phyloP scores from a whole-genome alignment of 1,284 basidiomycete genomes.

The Acaromyces ingoldii region DNA sequence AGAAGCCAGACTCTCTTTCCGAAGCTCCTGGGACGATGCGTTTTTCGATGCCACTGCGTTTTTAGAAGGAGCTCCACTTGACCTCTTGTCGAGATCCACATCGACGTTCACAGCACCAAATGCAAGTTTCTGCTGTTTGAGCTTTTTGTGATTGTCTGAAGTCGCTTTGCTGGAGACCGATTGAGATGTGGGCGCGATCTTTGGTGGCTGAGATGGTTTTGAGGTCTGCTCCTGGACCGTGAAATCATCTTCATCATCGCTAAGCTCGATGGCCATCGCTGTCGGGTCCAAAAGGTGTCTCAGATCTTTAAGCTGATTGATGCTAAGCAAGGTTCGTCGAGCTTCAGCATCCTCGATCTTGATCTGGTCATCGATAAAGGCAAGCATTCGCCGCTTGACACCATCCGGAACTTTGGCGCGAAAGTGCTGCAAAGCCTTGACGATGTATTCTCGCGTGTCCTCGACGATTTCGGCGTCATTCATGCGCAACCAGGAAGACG shows the following conservation, averaged over 20 bases:
- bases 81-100: too few relatives aligned
- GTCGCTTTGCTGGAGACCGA: too few relatives aligned
- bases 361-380: constrained; percentile 42
- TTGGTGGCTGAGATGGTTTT: not conserved
- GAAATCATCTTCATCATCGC: constrained; percentile 21
- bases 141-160: too few relatives aligned
- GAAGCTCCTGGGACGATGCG: too few relatives aligned
- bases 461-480: constrained; percentile 47
- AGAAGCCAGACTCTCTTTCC: too few relatives aligned
- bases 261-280: constrained; percentile 19
- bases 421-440: constrained; percentile 36
- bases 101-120: too few relatives aligned
- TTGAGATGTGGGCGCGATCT: too few relatives aligned
- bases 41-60: too few relatives aligned
- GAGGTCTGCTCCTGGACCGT: not conserved
- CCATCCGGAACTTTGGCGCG: constrained; percentile 15
- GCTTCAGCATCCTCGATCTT: constrained; percentile 20
- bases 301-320: constrained; percentile 38
- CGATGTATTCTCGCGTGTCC: constrained; percentile 39
- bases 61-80: too few relatives aligned
- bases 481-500: constrained; percentile 45
- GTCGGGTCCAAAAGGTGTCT: constrained; percentile 20
- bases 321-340: constrained; percentile 34
- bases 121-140: constrained; percentile 38
- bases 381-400: constrained; percentile 32